Percentiles rank a stretch among this genome's conserved stretches.
Conservation (phyloP, 345 rosid genomes). For the Moricandia moricandioides region DNA sequence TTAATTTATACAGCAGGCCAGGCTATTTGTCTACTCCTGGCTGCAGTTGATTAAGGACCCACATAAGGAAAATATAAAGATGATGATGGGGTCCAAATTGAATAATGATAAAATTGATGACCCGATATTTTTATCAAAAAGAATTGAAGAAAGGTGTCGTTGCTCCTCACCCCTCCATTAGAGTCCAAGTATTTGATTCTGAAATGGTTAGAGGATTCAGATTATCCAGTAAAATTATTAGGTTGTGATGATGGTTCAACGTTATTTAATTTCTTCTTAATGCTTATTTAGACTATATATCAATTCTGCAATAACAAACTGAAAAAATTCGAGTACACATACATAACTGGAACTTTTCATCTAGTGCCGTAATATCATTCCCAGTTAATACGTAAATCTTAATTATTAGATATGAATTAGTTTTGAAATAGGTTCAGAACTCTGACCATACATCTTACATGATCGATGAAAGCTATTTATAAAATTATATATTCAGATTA, state of each 20-base stretch:
- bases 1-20: conserved; percentile 12
- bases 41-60: conserved; percentile 29
- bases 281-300: conserved; percentile 15
- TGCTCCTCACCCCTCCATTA: not conserved
- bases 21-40: conserved; percentile 26
- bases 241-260: conserved; percentile 30
- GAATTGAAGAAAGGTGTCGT: conserved; percentile 29
- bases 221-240: conserved; percentile 33
- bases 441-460: conserved; percentile 8
- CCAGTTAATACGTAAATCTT: not conserved
- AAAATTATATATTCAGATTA: not conserved
- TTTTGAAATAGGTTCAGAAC: not conserved
- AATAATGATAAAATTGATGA: conserved; percentile 34
- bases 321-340: not conserved
- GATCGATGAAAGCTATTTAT: conserved; percentile 16
- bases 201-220: conserved; percentile 27
- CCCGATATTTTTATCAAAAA: not conserved
- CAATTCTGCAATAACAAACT: not conserved
- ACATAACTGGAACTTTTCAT: not conserved
- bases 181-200: conserved; percentile 36
- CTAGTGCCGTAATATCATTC: not conserved
- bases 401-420: not conserved
- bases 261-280: conserved; percentile 9
- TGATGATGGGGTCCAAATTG: conserved; percentile 12
- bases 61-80: conserved; percentile 11